Evolutionary conservation across 257 asterid genomes (phyloP).

Genomic region (Dorcoceras hygrometricum): DNA sequence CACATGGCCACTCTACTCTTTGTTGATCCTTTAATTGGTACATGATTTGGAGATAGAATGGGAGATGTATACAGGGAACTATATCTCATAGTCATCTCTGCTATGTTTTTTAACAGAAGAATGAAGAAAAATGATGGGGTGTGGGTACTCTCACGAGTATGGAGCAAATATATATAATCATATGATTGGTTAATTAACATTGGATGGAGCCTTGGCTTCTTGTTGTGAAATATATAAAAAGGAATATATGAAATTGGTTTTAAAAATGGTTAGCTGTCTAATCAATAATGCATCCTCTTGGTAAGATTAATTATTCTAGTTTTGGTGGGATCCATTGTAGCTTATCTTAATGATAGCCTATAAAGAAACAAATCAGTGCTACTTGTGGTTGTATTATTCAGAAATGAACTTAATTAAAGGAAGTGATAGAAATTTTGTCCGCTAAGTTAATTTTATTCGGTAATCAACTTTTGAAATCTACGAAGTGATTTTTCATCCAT

Average conservation of each 20-base stretch:
- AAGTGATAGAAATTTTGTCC: too few relatives aligned
- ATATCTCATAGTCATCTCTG: constrained; percentile 45
- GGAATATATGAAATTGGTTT: not conserved
- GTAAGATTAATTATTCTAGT: constrained; percentile 1
- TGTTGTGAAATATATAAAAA: constrained; percentile 17
- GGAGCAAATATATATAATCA: constrained; percentile 22
- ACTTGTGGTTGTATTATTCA: too few relatives aligned
- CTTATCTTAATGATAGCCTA: constrained; percentile 45
- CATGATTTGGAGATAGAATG: constrained; percentile 14
- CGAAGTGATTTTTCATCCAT: too few relatives aligned
- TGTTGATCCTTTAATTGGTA: constrained; percentile 17
- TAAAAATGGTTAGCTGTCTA: constrained; percentile 32
- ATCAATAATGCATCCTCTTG: constrained; percentile 40
- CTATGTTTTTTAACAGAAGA: not conserved
- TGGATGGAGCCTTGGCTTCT: constrained; percentile 3
- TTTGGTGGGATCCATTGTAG: constrained; percentile 41
- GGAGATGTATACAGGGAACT: constrained; percentile 26
- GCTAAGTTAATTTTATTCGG: too few relatives aligned
- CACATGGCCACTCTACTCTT: constrained; percentile 39
- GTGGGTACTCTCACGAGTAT: constrained; percentile 26
- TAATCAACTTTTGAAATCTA: too few relatives aligned
- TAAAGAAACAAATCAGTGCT: too few relatives aligned
- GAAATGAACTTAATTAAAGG: too few relatives aligned
- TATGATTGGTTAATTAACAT: constrained; percentile 18
- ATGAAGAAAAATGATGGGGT: constrained; percentile 15